Conservation (phyloP, 2,329 filamentous ascomycete species). For the Aspergillus sp. region DNA sequence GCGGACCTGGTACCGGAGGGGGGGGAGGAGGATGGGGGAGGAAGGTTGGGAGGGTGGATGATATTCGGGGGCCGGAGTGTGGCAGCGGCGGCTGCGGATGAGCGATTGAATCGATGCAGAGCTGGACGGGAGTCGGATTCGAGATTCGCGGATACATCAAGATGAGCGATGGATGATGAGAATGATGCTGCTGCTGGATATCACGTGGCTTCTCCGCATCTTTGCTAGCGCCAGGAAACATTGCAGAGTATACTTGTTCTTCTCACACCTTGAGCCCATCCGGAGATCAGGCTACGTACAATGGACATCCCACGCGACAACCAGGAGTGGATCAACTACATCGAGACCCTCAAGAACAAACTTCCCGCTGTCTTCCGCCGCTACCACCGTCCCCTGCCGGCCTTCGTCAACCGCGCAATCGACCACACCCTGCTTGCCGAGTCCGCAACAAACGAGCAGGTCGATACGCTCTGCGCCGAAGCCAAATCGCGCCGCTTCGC, state of each 20-base stretch:
- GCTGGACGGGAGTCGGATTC: background rate
- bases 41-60: slow-evolving; percentile 38
- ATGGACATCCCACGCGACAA: slow-evolving; percentile 23
- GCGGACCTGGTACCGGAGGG: slow-evolving; percentile 7
- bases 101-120: background rate
- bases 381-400: slow-evolving; percentile 16
- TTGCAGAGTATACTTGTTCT: background rate
- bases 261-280: background rate
- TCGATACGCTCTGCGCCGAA: slow-evolving; percentile 48
- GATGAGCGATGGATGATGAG: background rate
- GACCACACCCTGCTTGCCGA: slow-evolving; percentile 34
- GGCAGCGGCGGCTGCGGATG: slow-evolving; percentile 31
- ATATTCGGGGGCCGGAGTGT: slow-evolving; percentile 41
- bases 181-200: background rate
- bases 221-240: background rate
- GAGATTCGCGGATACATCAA: background rate
- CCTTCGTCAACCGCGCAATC: slow-evolving; percentile 26
- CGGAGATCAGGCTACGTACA: slow-evolving; percentile 1
- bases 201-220: slow-evolving; percentile 2
- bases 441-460: slow-evolving; percentile 38
- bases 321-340: slow-evolving; percentile 24
- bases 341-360: slow-evolving; percentile 16
- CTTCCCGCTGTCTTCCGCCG: slow-evolving; percentile 15
- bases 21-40: slow-evolving; percentile 8
- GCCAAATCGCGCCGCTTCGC: slow-evolving; percentile 36